Evolutionary conservation across 2,329 filamentous ascomycete genomes (phyloP).

Genomic region (Aspergillus sp.): DNA sequence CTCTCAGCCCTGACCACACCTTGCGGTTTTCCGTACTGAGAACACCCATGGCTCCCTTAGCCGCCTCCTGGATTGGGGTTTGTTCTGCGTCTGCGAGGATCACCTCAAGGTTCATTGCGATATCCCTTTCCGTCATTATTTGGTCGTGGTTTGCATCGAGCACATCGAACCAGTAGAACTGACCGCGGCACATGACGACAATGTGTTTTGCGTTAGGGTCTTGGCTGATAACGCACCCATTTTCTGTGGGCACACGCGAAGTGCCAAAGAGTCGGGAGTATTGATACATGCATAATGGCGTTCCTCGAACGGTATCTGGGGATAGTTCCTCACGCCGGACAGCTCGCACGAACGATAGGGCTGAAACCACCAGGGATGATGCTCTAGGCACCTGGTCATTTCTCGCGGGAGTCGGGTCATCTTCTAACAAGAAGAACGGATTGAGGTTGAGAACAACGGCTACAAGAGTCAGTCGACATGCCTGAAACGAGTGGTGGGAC

Average conservation of each 20-base stretch:
- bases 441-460: slow-evolving; percentile 95
- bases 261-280: slow-evolving; percentile 95
- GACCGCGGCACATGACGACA: slow-evolving; percentile 88
- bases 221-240: slow-evolving; percentile 94
- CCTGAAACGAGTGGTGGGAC: background rate
- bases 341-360: slow-evolving; percentile 87
- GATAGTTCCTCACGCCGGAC: slow-evolving; percentile 90
- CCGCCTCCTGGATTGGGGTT: slow-evolving; percentile 87
- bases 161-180: slow-evolving; percentile 99
- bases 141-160: slow-evolving; percentile 90
- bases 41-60: slow-evolving; percentile 91
- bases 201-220: slow-evolving; percentile 91
- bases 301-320: slow-evolving; percentile 79
- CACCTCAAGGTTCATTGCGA: slow-evolving; percentile 85
- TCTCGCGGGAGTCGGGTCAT: slow-evolving; percentile 92
- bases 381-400: slow-evolving; percentile 96
- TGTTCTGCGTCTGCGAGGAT: slow-evolving; percentile 89
- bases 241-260: slow-evolving; percentile 86
- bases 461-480: slow-evolving; percentile 22
- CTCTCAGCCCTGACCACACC: slow-evolving; percentile 87
- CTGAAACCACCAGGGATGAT: slow-evolving; percentile 85
- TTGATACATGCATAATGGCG: slow-evolving; percentile 95
- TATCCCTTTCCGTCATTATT: slow-evolving; percentile 95
- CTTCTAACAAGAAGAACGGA: slow-evolving; percentile 94
- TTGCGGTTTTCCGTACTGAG: slow-evolving; percentile 96